Evolutionary conservation across 805 yeast species (phyloP).

Genomic region (Sungouiella thailandica): DNA sequence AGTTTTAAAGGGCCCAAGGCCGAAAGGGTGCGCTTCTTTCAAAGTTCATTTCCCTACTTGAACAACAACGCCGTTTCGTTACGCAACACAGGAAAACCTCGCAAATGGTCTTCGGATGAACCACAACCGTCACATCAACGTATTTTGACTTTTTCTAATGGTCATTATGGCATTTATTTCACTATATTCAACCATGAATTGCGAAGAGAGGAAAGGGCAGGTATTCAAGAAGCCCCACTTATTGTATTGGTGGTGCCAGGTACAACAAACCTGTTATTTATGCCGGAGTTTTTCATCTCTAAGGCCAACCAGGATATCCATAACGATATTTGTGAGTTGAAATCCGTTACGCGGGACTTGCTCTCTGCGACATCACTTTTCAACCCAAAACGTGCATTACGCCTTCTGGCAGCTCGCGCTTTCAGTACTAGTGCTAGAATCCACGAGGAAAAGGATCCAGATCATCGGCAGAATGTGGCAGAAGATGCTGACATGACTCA

Average conservation of each 20-base stretch:
- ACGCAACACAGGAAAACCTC: conserved; percentile 6
- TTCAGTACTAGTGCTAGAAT: conserved; percentile 5
- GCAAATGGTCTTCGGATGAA: conserved; percentile 18
- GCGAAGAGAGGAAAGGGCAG: conserved; percentile 12
- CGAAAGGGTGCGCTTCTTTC: conserved; percentile 21
- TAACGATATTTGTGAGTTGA: conserved; percentile 22
- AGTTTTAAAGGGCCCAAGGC: conserved; percentile 1
- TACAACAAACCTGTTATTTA: background rate
- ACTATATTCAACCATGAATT: conserved; percentile 35
- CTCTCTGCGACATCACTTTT: conserved; percentile 19
- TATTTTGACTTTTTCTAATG: conserved; percentile 26
- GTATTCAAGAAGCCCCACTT: conserved; percentile 3
- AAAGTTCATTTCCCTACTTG: conserved; percentile 22
- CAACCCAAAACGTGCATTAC: conserved; percentile 7
- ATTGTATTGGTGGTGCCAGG: conserved; percentile 8
- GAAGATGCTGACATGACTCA: conserved; percentile 1
- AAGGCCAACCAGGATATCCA: conserved; percentile 26
- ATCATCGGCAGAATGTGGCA: conserved; percentile 1
- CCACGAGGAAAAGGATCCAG: conserved; percentile 1
- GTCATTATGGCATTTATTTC: conserved; percentile 42
- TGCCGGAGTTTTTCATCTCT: conserved; percentile 25
- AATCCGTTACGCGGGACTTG: conserved; percentile 16
- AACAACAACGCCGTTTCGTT: conserved; percentile 9
- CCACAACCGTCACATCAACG: conserved; percentile 22
- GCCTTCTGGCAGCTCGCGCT: conserved; percentile 5